Conservation (phyloP, 352 stramenopile genomes). For the Aphanomyces stellatus region DNA sequence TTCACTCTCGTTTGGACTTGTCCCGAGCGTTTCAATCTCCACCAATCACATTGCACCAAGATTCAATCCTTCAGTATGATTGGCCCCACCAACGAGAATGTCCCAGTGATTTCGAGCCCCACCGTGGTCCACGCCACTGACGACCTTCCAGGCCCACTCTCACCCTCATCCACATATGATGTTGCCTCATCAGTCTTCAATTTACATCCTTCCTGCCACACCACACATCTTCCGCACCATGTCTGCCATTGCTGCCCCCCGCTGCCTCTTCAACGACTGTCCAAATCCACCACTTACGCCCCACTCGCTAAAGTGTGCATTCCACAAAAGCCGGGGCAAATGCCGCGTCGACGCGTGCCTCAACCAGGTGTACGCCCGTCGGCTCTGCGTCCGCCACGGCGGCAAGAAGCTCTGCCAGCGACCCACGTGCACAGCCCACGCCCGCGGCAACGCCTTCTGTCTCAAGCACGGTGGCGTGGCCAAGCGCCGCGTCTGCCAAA, state of each 20-base stretch:
- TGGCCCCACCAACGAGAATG: too few species aligned
- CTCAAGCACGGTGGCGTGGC: slow-evolving; percentile 6
- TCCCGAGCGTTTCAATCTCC: too few species aligned
- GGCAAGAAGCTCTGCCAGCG: slow-evolving; percentile 7
- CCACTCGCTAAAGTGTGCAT: neutral
- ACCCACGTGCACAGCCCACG: neutral
- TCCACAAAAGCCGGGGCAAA: slow-evolving; percentile 12
- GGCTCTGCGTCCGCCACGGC: slow-evolving; percentile 9
- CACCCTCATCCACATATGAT: too few species aligned
- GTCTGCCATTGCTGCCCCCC: neutral
- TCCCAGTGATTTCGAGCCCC: too few species aligned
- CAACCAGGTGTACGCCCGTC: slow-evolving; percentile 15
- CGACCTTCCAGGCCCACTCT: too few species aligned
- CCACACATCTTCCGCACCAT: neutral
- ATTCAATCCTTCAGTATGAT: too few species aligned
- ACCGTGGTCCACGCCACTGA: too few species aligned
- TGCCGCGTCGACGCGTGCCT: neutral
- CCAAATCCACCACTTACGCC: neutral
- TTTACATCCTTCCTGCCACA: too few species aligned
- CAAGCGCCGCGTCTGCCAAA: neutral
- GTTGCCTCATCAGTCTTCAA: too few species aligned
- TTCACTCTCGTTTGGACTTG: too few species aligned
- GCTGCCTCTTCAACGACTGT: slow-evolving; percentile 19
- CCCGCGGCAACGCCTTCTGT: slow-evolving; percentile 5
- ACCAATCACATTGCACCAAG: too few species aligned